Percentiles rank a stretch among this genome's conserved stretches.
Evolutionary conservation across 1,284 basidiomycete species (phyloP).

Genomic region (Cystobasidium pallidum): DNA sequence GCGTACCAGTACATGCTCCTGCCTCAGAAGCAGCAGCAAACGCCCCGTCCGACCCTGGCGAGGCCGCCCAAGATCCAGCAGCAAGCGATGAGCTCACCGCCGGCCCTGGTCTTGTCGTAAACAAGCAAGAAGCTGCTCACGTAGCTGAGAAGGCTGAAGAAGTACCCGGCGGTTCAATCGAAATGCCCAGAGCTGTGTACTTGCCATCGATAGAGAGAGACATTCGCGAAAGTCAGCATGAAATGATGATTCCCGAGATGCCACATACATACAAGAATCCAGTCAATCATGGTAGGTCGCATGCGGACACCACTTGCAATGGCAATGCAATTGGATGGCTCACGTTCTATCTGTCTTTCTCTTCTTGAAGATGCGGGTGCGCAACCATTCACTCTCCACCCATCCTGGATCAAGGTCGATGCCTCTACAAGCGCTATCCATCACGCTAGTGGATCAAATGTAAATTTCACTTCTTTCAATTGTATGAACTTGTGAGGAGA

Average conservation of each 20-base stretch:
- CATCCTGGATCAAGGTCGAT: conserved; percentile 36
- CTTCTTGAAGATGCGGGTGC: conserved; percentile 16
- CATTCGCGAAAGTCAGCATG: conserved; percentile 2
- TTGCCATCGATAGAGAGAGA: conserved; percentile 23
- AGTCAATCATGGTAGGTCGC: conserved; percentile 30
- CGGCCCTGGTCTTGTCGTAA: conserved; percentile 20
- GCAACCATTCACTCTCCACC: conserved; percentile 39
- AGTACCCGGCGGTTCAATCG: conserved; percentile 39
- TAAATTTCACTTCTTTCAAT: not conserved
- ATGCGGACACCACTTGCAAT: not conserved
- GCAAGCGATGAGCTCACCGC: conserved; percentile 34
- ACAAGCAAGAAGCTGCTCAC: conserved; percentile 21
- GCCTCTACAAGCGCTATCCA: conserved; percentile 3
- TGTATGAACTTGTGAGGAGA: not conserved
- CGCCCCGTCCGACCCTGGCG: not conserved
- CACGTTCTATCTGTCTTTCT: not conserved
- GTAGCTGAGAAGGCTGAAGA: conserved; percentile 33
- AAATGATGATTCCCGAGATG: conserved; percentile 37
- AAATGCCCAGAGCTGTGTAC: conserved; percentile 34
- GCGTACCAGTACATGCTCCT: conserved; percentile 1
- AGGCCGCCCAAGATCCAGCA: not conserved
- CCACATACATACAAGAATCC: conserved; percentile 37
- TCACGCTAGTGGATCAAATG: conserved; percentile 15
- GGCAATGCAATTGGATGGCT: not conserved
- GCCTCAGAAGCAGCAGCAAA: conserved; percentile 5